Conservation (phyloP, 352 stramenopile species). For the Blastocystis sp. region DNA sequence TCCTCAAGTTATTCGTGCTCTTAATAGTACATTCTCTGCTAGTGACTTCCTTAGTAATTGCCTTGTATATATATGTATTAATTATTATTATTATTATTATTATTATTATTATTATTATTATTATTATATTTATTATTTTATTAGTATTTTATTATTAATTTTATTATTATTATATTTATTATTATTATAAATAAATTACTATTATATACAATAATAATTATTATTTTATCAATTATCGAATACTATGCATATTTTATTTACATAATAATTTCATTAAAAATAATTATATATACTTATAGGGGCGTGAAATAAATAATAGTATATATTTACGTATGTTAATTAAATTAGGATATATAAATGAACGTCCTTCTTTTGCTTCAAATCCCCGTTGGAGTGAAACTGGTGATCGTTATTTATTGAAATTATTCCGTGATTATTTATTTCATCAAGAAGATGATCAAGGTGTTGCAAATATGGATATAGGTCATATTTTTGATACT, state of each 20-base stretch:
- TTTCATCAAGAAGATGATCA: conserved; percentile 64
- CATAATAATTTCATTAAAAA: conserved; percentile 44
- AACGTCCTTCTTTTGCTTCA: conserved; percentile 48
- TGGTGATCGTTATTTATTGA: conserved; percentile 59
- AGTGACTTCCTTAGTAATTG: conserved; percentile 5
- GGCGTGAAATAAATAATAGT: conserved; percentile 57
- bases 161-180: conserved; percentile 23
- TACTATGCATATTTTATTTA: conserved; percentile 44
- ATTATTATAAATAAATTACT: conserved; percentile 20
- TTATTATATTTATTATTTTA: too few species aligned
- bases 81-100: too few species aligned
- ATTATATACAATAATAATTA: conserved; percentile 10
- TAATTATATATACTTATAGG: conserved; percentile 46
- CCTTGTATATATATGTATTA: too few species aligned
- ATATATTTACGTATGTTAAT: conserved; percentile 54
- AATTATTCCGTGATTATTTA: conserved; percentile 67
- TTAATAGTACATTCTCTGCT: conserved; percentile 26
- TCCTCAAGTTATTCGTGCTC: conserved; percentile 15
- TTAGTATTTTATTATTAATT: too few species aligned
- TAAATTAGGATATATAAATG: conserved; percentile 54
- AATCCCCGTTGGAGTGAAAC: conserved; percentile 56
- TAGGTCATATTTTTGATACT: conserved; percentile 59
- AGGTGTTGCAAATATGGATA: conserved; percentile 60
- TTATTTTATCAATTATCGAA: conserved; percentile 37
- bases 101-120: too few species aligned